These are phyloP conservation scores for Beauveria sp. DNA, from an alignment of 2,329 filamentous ascomycete genomes.

Conservation along the genomic window DNA sequence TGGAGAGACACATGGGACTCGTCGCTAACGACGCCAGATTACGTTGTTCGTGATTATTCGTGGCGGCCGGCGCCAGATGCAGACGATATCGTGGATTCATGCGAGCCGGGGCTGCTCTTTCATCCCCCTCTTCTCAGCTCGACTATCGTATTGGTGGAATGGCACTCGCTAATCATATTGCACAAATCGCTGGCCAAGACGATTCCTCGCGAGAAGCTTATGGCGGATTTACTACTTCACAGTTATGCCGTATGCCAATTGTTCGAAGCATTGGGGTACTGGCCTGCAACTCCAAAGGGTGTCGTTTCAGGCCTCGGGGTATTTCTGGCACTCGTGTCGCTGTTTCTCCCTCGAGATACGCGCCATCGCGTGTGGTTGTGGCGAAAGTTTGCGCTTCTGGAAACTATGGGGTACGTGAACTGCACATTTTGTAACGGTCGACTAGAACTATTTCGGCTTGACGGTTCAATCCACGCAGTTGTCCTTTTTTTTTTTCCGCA, in stretches of 20 bases:
- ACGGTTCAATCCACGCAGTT: background rate
- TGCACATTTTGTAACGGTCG: slow-evolving; percentile 4
- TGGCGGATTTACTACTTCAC: slow-evolving; percentile 49
- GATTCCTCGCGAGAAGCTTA: slow-evolving; percentile 41
- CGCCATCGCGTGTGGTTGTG: slow-evolving; percentile 73
- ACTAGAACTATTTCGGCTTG: background rate
- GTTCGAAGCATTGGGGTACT: slow-evolving; percentile 70
- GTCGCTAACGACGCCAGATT: slow-evolving; percentile 51
- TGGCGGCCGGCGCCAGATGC: slow-evolving; percentile 43
- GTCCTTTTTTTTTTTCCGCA: background rate
- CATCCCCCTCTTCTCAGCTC: slow-evolving; percentile 63
- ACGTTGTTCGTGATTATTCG: slow-evolving; percentile 57
- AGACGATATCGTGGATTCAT: slow-evolving; percentile 68
- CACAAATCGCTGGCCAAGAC: slow-evolving; percentile 66
- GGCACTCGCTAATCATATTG: slow-evolving; percentile 73
- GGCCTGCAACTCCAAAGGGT: slow-evolving; percentile 62
- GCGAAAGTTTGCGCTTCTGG: slow-evolving; percentile 69
- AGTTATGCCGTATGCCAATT: slow-evolving; percentile 68
- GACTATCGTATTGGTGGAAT: slow-evolving; percentile 69
- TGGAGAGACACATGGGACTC: slow-evolving; percentile 54
- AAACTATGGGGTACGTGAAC: slow-evolving; percentile 63
- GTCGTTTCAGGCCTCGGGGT: slow-evolving; percentile 67
- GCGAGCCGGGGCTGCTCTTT: slow-evolving; percentile 61
- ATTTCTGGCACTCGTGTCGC: slow-evolving; percentile 63
- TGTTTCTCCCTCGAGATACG: slow-evolving; percentile 72